Evolutionary conservation across 352 stramenopile genomes (phyloP), one percentile per base, ranked within the genome.

Genomic region (Saprolegnia diclina): DNA sequence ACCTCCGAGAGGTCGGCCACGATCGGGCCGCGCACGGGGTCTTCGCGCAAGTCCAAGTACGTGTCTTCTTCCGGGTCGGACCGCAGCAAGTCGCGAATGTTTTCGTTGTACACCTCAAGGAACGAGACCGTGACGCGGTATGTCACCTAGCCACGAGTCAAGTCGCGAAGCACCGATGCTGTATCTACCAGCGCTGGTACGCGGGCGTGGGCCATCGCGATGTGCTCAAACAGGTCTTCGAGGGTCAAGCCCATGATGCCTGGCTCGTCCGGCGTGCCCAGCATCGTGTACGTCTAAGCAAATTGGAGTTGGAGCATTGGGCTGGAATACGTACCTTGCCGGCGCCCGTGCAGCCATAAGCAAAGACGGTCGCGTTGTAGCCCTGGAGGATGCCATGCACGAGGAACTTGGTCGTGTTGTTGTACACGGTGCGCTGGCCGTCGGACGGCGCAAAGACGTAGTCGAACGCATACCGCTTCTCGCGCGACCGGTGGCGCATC

Each of bases 31-130:
- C 81, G 81, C 22, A 96, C 72, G 0, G 90, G 91, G 64, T 97
- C 90, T 74, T 97, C 91, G 2, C 91, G 73, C 19, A 96, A 65
- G 44, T 86, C 78, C 40, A 85, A 63, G 50, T 77, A 82, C 40
- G 63, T 69, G 63, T 69, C 63, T 61, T 79, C 73, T n/a, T 80
- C 73, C 0, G 64, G 73, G 48, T 79, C 75, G 59, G 53, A 71
- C 37, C 82, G 69, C 1, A 97, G 73, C 45, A 97, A 67, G 73
- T 98, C 92, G 4, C 88, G 80, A 61, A 98, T 97, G 68, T 94
- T 96, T 70, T 97, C 91, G 59, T 97, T 97, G 83, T 97, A 97
- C 29, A 97, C 85, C 64, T 97, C 89, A 5, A 97, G 73, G 64
- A 95, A 97, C 7, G 88, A 96, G 11, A 96, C 87, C 11, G 73